These are phyloP conservation scores for Pseudocercospora fuligena DNA, from an alignment of 2,329 filamentous ascomycete species.

Conservation along the genomic window DNA sequence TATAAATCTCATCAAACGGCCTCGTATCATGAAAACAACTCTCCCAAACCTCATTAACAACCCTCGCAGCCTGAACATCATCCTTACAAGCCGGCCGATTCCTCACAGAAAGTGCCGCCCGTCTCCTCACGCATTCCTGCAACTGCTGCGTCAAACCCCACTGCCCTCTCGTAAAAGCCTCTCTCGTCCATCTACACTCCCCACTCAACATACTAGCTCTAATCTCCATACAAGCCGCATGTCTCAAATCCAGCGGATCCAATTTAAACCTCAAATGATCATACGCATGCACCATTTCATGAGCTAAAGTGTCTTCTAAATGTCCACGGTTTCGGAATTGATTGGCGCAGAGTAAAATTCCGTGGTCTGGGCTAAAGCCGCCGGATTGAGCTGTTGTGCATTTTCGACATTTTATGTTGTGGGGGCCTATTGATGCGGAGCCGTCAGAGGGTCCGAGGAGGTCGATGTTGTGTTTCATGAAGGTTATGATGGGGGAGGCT, in stretches of 20 bases:
- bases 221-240: constrained; percentile 96
- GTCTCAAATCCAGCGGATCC: constrained; percentile 78
- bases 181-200: constrained; percentile 87
- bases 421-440: constrained; percentile 67
- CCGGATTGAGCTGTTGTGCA: constrained; percentile 76
- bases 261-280: constrained; percentile 92
- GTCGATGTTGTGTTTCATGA: constrained; percentile 79
- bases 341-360: constrained; percentile 92
- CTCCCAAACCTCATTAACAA: constrained; percentile 98
- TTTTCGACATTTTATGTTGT: constrained; percentile 80
- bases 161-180: constrained; percentile 83
- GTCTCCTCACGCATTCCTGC: constrained; percentile 83
- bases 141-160: constrained; percentile 91
- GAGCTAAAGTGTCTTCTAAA: constrained; percentile 89
- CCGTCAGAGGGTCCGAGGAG: constrained; percentile 64
- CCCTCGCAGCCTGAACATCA: constrained; percentile 80
- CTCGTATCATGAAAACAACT: constrained; percentile 93
- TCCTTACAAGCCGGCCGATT: constrained; percentile 80
- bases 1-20: constrained; percentile 96
- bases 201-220: constrained; percentile 90
- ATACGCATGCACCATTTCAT: constrained; percentile 98
- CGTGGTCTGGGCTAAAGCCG: constrained; percentile 84
- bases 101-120: constrained; percentile 80
- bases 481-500: constrained; percentile 85
- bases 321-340: constrained; percentile 79